A percentile compares a stretch with the other conserved stretches of the same genome.
Evolutionary conservation across 768 basidiomycete species (phyloP).

Genomic region (Boletus huronensis): DNA sequence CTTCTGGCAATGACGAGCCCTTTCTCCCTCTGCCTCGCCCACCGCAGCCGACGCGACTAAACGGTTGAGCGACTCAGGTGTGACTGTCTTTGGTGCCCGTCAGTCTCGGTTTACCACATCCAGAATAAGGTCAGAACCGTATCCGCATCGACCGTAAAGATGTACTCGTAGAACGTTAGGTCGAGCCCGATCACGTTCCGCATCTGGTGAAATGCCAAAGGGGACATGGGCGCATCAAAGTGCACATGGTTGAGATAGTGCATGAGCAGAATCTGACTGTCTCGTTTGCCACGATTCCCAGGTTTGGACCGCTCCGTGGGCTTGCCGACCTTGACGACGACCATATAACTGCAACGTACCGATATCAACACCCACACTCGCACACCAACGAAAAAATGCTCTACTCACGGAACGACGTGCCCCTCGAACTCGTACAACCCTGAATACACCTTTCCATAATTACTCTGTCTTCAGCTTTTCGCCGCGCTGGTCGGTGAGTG

Average conservation of each 20-base stretch:
- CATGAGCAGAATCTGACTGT: constrained; percentile 87
- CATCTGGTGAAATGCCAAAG: constrained; percentile 96
- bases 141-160: constrained; percentile 95
- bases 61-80: constrained; percentile 86
- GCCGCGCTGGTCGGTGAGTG: constrained; percentile 73
- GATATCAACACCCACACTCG: background rate
- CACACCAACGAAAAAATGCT: background rate
- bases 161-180: constrained; percentile 96
- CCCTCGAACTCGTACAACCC: constrained; percentile 93
- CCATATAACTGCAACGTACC: constrained; percentile 67
- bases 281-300: constrained; percentile 92
- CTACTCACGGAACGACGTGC: constrained; percentile 88
- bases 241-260: constrained; percentile 93
- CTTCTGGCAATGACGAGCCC: too few relatives aligned
- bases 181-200: constrained; percentile 96
- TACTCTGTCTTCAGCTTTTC: constrained; percentile 88
- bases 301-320: constrained; percentile 90
- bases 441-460: constrained; percentile 94
- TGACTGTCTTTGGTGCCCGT: constrained; percentile 62
- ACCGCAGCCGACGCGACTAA: constrained; percentile 80
- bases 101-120: background rate
- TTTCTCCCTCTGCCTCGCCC: too few relatives aligned
- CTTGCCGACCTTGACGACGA: constrained; percentile 91
- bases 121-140: constrained; percentile 46
- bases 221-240: constrained; percentile 91